Conservation (phyloP, 352 stramenopile species). For the Phytophthora syringae region DNA sequence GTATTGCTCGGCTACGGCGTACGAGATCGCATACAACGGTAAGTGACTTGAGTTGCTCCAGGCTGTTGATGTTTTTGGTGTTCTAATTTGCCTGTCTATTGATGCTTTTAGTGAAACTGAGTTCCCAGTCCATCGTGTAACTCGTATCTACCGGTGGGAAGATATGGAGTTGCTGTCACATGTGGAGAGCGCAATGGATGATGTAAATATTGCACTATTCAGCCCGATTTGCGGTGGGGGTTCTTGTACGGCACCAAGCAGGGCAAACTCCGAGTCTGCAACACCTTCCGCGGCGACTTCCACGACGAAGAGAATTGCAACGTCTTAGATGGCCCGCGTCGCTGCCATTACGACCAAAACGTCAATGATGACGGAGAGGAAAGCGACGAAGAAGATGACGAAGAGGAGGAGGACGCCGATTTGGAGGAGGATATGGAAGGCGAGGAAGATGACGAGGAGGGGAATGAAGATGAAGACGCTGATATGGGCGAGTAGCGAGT, state of each 20-base stretch:
- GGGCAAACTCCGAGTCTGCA: slow-evolving; percentile 93
- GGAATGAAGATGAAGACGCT: slow-evolving; percentile 43
- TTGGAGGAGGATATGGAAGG: slow-evolving; percentile 27
- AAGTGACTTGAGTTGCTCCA: slow-evolving; percentile 6
- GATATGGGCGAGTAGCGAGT: slow-evolving; percentile 51
- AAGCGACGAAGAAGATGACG: slow-evolving; percentile 29
- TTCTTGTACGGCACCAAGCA: slow-evolving; percentile 99
- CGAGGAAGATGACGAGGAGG: slow-evolving; percentile 50
- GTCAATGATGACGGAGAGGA: slow-evolving; percentile 44
- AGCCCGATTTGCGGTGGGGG: slow-evolving; percentile 96
- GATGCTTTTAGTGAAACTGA: slow-evolving; percentile 65
- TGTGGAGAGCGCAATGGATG: slow-evolving; percentile 92
- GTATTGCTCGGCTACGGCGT: slow-evolving; percentile 88
- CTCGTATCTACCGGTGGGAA: slow-evolving; percentile 89
- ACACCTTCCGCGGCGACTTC: slow-evolving; percentile 75
- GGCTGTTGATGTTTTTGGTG: not conserved
- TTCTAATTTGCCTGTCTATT: slow-evolving; percentile 10
- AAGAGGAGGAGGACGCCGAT: slow-evolving; percentile 59
- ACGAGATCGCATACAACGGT: slow-evolving; percentile 85
- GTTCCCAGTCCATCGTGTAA: slow-evolving; percentile 86
- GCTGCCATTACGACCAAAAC: slow-evolving; percentile 72
- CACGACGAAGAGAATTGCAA: slow-evolving; percentile 87
- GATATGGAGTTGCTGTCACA: slow-evolving; percentile 89
- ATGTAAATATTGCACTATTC: slow-evolving; percentile 99
- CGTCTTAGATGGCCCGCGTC: slow-evolving; percentile 66